Conservation (phyloP, 2,329 filamentous ascomycete genomes). For the Alternaria postmessia region DNA sequence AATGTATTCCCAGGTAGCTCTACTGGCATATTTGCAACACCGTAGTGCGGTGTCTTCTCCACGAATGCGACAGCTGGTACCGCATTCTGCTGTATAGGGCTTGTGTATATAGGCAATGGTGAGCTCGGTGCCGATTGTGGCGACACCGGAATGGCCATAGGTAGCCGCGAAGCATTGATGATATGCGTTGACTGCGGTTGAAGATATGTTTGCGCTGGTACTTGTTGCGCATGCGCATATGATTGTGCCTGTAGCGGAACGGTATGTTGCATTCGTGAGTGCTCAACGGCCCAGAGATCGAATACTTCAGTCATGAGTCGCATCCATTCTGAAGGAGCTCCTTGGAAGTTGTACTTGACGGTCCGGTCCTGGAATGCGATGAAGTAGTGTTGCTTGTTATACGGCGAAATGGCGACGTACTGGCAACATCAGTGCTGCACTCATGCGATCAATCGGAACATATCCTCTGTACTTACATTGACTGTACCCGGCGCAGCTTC, state of each 20-base stretch:
- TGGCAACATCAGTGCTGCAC: constrained; percentile 15
- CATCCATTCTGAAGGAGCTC: constrained; percentile 44
- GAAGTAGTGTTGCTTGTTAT: constrained; percentile 45
- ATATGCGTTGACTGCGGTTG: constrained; percentile 16
- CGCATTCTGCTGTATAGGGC: constrained; percentile 16
- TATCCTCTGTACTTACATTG: constrained; percentile 31
- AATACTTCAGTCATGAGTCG: constrained; percentile 46
- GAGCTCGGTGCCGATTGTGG: constrained; percentile 28
- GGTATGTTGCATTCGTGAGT: constrained; percentile 20
- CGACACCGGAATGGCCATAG: constrained; percentile 10
- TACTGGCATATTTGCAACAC: constrained; percentile 29
- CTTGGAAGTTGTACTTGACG: constrained; percentile 46
- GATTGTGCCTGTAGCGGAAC: constrained; percentile 6
- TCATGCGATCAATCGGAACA: background rate
- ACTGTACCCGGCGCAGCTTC: constrained; percentile 38
- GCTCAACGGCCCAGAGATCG: constrained; percentile 38
- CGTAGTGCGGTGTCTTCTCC: constrained; percentile 18
- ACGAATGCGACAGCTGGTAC: constrained; percentile 15
- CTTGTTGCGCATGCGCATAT: constrained; percentile 14
- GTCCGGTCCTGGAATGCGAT: constrained; percentile 43
- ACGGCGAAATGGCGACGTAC: constrained; percentile 47
- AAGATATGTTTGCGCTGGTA: constrained; percentile 16
- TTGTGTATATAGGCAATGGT: constrained; percentile 18
- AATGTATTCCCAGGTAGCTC: constrained; percentile 25
- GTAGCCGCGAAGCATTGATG: constrained; percentile 6